Evolutionary conservation across 1,284 basidiomycete species (phyloP).

Genomic region (Coriolopsis trogii): DNA sequence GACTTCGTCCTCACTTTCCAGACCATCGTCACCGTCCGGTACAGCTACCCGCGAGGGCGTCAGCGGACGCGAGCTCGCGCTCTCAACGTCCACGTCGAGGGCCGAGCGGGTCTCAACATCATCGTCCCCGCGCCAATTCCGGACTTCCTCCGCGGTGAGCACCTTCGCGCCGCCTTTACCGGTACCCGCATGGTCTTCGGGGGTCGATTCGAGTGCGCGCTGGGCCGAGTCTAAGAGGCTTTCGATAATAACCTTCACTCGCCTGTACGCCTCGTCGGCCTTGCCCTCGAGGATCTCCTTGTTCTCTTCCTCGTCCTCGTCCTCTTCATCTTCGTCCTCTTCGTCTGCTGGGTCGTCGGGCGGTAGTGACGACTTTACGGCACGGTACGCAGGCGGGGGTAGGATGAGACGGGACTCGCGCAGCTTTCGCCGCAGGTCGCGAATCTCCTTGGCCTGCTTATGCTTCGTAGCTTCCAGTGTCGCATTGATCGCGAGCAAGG

Average conservation of each 20-base stretch:
- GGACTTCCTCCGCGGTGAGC: constrained; percentile 70
- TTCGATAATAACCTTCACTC: constrained; percentile 65
- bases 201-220: constrained; percentile 60
- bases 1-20: constrained; percentile 31
- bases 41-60: constrained; percentile 39
- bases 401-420: constrained; percentile 77
- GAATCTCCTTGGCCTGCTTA: constrained; percentile 78
- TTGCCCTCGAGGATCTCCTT: constrained; percentile 35
- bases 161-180: constrained; percentile 60
- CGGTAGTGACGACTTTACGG: constrained; percentile 50
- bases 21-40: constrained; percentile 34
- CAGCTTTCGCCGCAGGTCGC: constrained; percentile 62
- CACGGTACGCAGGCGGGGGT: constrained; percentile 64
- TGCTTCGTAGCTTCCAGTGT: constrained; percentile 74
- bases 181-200: constrained; percentile 51
- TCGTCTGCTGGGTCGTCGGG: constrained; percentile 46
- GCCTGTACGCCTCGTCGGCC: constrained; percentile 55
- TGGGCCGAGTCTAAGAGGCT: constrained; percentile 61
- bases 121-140: constrained; percentile 52
- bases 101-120: constrained; percentile 29
- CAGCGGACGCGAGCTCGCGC: constrained; percentile 28
- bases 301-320: constrained; percentile 42
- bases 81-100: constrained; percentile 25
- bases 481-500: constrained; percentile 75
- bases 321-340: constrained; percentile 39